Evolutionary conservation across 140 eudicot genomes (phyloP), one percentile per base, ranked within the genome.

Genomic region (Oenanthe javanica): DNA sequence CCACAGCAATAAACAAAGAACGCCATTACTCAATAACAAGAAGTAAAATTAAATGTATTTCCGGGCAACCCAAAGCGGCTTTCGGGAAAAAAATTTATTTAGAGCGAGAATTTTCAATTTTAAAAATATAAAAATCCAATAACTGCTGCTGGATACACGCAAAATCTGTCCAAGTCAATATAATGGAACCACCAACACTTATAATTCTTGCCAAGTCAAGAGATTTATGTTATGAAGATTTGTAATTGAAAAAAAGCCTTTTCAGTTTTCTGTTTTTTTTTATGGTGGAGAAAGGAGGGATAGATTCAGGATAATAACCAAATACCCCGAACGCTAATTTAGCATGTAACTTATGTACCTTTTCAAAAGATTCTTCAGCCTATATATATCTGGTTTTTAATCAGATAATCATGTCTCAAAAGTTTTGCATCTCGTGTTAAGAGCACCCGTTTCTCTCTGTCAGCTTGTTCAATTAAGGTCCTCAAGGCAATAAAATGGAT

Each of bases 401-500:
- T 82, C 87, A 92, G 83, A 85, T 92, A 90, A 47, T 86, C 97
- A 86, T 92, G 90, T 79, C 92, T 87, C 89, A 92, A 72, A 67
- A 95, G 89, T 90, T 95, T 95, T 79, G 95, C 97, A 86, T 95
- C 99, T 50, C 97, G 89, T 42, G 97, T 94, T 82, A 94, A 78
- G 50, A 94, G 86, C 82, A 94, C 99, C 71, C 98, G 88, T 84
- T 89, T 92, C 90, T 94, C 97, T 84, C 81, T 92, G 31, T 81
- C 81, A 69, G 99, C 91, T 84, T 94, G 97, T 74, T 94, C 93
- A 78, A 94, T 90, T 27, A 94, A 84, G 63, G 87, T 96, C 91
- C 99, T 94, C 87, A 47, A 75, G 72, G 88, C 40, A 83, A 81
- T 23, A 25, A 55, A 76, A 51, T 19, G 11, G 38, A 61, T 61